Base-by-base conservation (phyloP, 371 early-diverging fungal species). In the Apophysomyces variabilis region DNA sequence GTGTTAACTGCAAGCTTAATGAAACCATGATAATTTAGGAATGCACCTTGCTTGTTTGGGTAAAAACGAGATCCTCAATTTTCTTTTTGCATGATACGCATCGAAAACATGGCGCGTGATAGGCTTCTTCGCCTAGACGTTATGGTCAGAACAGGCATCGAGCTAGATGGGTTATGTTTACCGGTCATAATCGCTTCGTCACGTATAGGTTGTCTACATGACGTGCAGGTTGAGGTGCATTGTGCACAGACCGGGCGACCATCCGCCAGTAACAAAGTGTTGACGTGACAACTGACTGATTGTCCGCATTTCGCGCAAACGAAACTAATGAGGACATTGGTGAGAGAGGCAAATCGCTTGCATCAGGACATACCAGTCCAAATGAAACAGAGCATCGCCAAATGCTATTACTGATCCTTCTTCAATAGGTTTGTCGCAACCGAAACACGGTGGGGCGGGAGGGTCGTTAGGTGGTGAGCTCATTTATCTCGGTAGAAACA, bases 111-210 rank as follows among this genome's bases (percentile, higher is more conserved):
- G 90, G 90, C 13, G 90, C 88, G 64, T 95, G 95, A 68, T 92
- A 95, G 9, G 93, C 90, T 47, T 90, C 92, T 57, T 93, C 90
- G 9, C 89, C 91, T 89, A 67, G 62, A 35, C 43, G 39, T 41
- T 16, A 61, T 12, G 16, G 35, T 58, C 11, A 56, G 14, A 21
- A 47, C 47, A 18, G 7, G 54, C 9, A 50, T 18, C 9, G 7
- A 0, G 7, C 1, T 26, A 8, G 35, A 5, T 7, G 32, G 32
- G 32, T 21, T 8, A 9, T 11, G 1, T 13, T 61, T 77, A 84
- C 91, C 92, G 38, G 94, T 95, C 80, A 92, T 91, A 39, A 95
- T 90, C 18, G 95, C 95, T 74, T 95, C 95, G 69, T 93, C 94
- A 12, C 87, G 85, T 60, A 95, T 95, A 14, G 89, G 85, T 70